Conservation (phyloP, 805 yeast genomes). For the Candida verbasci region DNA sequence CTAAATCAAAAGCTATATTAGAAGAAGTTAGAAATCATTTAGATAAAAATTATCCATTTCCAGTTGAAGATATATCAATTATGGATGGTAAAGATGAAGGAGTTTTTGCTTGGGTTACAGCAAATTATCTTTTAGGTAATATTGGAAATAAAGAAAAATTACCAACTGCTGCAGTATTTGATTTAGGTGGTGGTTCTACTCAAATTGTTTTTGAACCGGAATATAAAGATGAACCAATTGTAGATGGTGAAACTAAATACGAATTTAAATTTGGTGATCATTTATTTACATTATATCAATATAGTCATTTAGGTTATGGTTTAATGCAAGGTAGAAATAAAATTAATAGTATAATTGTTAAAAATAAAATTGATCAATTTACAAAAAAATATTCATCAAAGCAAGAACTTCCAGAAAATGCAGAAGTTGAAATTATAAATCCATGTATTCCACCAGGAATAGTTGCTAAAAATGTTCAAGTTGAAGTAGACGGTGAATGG, state of each 20-base stretch:
- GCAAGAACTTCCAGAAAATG: slow-evolving; percentile 20
- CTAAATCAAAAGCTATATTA: slow-evolving; percentile 66
- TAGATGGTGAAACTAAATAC: slow-evolving; percentile 86
- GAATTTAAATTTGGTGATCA: slow-evolving; percentile 76
- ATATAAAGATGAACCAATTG: slow-evolving; percentile 63
- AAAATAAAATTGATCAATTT: slow-evolving; percentile 28
- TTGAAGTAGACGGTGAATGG: slow-evolving; percentile 43
- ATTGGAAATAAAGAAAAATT: slow-evolving; percentile 73
- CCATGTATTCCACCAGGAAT: slow-evolving; percentile 89
- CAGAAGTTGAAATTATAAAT: slow-evolving; percentile 50
- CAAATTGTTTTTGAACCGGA: slow-evolving; percentile 97
- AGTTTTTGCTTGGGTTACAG: slow-evolving; percentile 97
- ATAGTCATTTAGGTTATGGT: slow-evolving; percentile 94
- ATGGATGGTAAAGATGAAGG: slow-evolving; percentile 98
- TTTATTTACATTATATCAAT: slow-evolving; percentile 80
- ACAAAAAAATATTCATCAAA: slow-evolving; percentile 18
- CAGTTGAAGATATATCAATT: slow-evolving; percentile 85
- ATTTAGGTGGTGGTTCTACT: slow-evolving; percentile 97
- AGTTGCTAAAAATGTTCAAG: slow-evolving; percentile 54
- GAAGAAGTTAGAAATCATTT: slow-evolving; percentile 72
- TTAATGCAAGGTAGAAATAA: slow-evolving; percentile 89
- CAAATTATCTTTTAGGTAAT: slow-evolving; percentile 89
- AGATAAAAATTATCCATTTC: slow-evolving; percentile 81
- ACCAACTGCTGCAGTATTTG: slow-evolving; percentile 96
- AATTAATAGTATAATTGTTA: slow-evolving; percentile 64